Percentiles rank a stretch among this genome's conserved stretches.
These are phyloP conservation scores for Coriaria nepalensis DNA, from an alignment of 306 rosid species.

Conservation along the genomic window DNA sequence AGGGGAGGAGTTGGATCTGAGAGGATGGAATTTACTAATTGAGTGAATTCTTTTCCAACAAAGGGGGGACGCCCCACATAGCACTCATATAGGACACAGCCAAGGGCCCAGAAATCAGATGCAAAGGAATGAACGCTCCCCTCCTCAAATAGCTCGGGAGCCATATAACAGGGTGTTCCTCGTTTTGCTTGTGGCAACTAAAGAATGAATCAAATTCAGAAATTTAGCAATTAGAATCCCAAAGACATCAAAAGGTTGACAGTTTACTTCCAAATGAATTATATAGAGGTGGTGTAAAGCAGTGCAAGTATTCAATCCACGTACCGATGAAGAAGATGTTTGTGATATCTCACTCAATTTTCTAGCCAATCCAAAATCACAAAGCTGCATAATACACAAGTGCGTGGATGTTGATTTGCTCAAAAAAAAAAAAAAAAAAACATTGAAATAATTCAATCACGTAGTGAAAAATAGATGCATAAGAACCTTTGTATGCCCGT, in stretches of 20 bases:
- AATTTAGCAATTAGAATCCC: constrained; percentile 5
- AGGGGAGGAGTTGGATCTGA: constrained; percentile 85
- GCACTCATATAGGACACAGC: constrained; percentile 88
- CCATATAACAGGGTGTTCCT: constrained; percentile 97
- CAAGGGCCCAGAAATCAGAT: constrained; percentile 96
- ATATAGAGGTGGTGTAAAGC: constrained; percentile 1
- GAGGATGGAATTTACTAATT: constrained; percentile 77
- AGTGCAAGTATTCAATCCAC: constrained; percentile 15
- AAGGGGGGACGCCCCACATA: constrained; percentile 92
- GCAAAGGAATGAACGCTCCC: constrained; percentile 90
- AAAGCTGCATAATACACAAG: constrained; percentile 49
- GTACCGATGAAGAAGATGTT: constrained; percentile 61
- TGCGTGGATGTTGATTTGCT: neutral
- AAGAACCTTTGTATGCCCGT: constrained; percentile 72
- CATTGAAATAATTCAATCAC: neutral
- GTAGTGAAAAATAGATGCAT: neutral
- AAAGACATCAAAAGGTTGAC: neutral
- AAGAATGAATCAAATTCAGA: constrained; percentile 8
- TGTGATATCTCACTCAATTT: constrained; percentile 72
- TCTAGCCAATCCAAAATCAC: constrained; percentile 95
- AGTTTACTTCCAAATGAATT: constrained; percentile 4
- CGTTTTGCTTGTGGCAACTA: constrained; percentile 89
- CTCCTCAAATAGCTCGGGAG: constrained; percentile 96
- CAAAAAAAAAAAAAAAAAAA: neutral
- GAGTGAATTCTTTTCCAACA: constrained; percentile 85